Percentiles rank a stretch among this genome's conserved stretches.
Evolutionary conservation across 2,329 filamentous ascomycete genomes (phyloP).

Genomic region (Hirsutella minnesotensis): DNA sequence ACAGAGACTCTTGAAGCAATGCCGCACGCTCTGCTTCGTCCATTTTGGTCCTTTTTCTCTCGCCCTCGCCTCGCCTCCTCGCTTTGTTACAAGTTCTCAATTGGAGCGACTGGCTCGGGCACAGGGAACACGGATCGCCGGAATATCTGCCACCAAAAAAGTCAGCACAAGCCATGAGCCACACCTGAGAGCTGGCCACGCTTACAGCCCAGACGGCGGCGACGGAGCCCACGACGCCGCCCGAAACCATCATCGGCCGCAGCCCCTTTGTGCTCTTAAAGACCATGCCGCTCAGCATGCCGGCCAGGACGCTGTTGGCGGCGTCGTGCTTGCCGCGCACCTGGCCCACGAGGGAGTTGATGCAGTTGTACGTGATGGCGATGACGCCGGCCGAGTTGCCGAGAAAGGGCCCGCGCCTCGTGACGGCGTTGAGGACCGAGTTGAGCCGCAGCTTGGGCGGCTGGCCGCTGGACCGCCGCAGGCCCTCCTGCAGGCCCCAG

Average conservation of each 20-base stretch:
- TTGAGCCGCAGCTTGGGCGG: slow-evolving; percentile 89
- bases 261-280: slow-evolving; percentile 93
- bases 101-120: slow-evolving; percentile 15
- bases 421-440: slow-evolving; percentile 88
- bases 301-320: slow-evolving; percentile 76
- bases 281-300: slow-evolving; percentile 78
- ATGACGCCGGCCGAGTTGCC: slow-evolving; percentile 94
- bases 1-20: too few relatives aligned
- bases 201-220: slow-evolving; percentile 87
- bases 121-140: slow-evolving; percentile 31
- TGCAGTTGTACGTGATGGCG: slow-evolving; percentile 89
- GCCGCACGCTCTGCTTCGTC: not conserved
- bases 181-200: slow-evolving; percentile 12
- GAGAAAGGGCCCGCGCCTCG: slow-evolving; percentile 82
- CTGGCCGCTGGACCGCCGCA: slow-evolving; percentile 63
- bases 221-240: slow-evolving; percentile 74
- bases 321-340: slow-evolving; percentile 78
- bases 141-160: not conserved
- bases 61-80: not conserved
- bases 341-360: slow-evolving; percentile 76
- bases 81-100: slow-evolving; percentile 16
- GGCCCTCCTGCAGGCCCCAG: slow-evolving; percentile 86
- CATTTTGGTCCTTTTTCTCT: not conserved
- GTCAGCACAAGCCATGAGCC: not conserved
- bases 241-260: slow-evolving; percentile 88